Conservation (phyloP, 768 basidiomycete species). For the Phallus indusiatus region DNA sequence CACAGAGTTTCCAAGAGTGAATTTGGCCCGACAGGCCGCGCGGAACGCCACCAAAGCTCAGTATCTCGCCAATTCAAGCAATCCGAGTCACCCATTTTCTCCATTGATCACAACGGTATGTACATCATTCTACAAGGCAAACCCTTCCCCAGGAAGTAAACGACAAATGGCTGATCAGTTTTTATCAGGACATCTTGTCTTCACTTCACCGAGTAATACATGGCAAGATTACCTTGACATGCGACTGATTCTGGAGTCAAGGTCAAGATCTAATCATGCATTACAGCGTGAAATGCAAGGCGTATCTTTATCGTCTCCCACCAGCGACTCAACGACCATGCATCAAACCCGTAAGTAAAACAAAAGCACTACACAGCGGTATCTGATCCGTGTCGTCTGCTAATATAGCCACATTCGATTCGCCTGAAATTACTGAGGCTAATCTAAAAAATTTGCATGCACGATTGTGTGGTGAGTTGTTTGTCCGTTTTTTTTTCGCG, state of each 20-base stretch:
- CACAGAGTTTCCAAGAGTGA: conserved; percentile 25
- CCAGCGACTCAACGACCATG: background rate
- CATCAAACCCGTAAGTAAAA: background rate
- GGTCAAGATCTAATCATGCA: background rate
- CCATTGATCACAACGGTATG: background rate
- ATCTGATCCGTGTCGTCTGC: background rate
- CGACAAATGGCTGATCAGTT: too few relatives aligned
- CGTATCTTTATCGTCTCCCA: background rate
- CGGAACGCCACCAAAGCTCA: background rate
- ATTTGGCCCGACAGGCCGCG: conserved; percentile 18
- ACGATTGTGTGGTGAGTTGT: background rate
- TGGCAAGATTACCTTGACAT: conserved; percentile 1
- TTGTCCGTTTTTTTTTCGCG: background rate
- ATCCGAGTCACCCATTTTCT: background rate
- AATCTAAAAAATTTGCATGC: background rate
- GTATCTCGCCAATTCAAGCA: background rate
- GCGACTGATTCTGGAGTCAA: background rate
- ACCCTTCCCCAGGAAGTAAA: background rate
- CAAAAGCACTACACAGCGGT: background rate
- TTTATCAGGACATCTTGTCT: background rate
- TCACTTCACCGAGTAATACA: background rate
- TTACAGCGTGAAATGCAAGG: background rate
- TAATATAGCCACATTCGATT: background rate
- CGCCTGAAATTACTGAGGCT: background rate
- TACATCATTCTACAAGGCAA: background rate